Conservation (phyloP, 331 rosid species). For the Ulmus americana region DNA sequence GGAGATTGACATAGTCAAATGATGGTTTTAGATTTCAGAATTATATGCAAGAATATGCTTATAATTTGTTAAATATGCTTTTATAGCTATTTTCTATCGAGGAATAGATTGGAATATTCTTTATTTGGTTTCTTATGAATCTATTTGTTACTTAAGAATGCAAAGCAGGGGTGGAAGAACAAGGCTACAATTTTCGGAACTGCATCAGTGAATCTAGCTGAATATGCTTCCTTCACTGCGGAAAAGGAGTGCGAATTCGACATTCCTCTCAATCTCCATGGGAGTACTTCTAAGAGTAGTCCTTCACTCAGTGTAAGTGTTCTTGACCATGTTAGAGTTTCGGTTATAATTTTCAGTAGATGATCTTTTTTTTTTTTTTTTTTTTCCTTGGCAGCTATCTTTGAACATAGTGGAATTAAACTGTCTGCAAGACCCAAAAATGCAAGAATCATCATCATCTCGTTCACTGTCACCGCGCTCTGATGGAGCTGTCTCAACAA, state of each 20-base stretch:
- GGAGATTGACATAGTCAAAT: background rate
- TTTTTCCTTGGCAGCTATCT: conserved; percentile 15
- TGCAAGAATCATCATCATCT: conserved; percentile 20
- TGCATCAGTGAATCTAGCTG: conserved; percentile 26
- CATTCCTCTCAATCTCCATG: conserved; percentile 22
- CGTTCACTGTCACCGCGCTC: conserved; percentile 19
- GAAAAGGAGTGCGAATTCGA: conserved; percentile 21
- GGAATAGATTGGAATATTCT: conserved; percentile 3
- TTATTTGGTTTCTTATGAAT: background rate
- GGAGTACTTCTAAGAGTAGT: background rate
- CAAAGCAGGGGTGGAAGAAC: conserved; percentile 16
- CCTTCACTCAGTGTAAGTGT: conserved; percentile 33
- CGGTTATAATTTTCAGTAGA: background rate
- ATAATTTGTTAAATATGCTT: background rate
- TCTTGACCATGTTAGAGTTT: background rate
- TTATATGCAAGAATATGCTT: background rate
- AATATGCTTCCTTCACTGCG: conserved; percentile 25
- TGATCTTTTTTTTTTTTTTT: background rate
- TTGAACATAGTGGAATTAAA: conserved; percentile 21
- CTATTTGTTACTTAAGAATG: background rate
- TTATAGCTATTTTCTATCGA: background rate
- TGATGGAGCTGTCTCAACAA: conserved; percentile 6
- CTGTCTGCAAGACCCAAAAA: conserved; percentile 7
- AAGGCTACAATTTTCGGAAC: conserved; percentile 20
- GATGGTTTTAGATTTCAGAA: background rate